Evolutionary conservation across 2,329 filamentous ascomycete species (phyloP).

Genomic region (Alternaria gaisen): DNA sequence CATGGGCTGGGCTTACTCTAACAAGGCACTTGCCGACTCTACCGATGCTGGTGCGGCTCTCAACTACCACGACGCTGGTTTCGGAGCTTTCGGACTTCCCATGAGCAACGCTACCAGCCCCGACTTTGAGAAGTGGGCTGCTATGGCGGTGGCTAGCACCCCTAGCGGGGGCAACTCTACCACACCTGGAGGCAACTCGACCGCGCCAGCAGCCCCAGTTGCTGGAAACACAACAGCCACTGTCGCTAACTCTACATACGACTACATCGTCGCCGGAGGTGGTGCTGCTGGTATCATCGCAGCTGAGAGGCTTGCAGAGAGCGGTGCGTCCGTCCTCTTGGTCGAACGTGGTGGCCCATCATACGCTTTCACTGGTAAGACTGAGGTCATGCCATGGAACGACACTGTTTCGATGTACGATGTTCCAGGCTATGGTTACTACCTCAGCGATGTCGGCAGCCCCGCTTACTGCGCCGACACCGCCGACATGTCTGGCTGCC

Average conservation of each 20-base stretch:
- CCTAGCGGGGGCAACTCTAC: conserved; percentile 36
- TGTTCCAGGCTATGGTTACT: conserved; percentile 49
- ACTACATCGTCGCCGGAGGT: conserved; percentile 70
- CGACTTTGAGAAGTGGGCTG: conserved; percentile 47
- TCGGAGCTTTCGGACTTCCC: conserved; percentile 44
- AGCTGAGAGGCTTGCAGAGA: conserved; percentile 67
- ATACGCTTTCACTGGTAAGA: conserved; percentile 40
- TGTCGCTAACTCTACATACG: conserved; percentile 57
- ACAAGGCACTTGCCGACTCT: conserved; percentile 36
- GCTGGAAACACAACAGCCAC: conserved; percentile 46
- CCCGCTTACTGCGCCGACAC: conserved; percentile 66
- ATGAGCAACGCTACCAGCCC: conserved; percentile 41
- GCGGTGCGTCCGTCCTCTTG: conserved; percentile 70
- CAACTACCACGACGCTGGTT: conserved; percentile 45
- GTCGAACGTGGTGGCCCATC: conserved; percentile 55
- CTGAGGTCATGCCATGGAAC: conserved; percentile 45
- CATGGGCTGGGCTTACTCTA: conserved; percentile 45
- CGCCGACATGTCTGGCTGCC: conserved; percentile 75
- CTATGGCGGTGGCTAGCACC: conserved; percentile 36
- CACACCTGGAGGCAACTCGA: conserved; percentile 39
- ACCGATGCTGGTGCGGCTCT: conserved; percentile 32
- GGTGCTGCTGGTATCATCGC: conserved; percentile 68
- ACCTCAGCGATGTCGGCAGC: conserved; percentile 40
- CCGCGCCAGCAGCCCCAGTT: conserved; percentile 22
- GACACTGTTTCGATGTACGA: conserved; percentile 49